These are phyloP conservation scores for Candida sithepensis DNA, from an alignment of 805 yeast species.

Conservation along the genomic window DNA sequence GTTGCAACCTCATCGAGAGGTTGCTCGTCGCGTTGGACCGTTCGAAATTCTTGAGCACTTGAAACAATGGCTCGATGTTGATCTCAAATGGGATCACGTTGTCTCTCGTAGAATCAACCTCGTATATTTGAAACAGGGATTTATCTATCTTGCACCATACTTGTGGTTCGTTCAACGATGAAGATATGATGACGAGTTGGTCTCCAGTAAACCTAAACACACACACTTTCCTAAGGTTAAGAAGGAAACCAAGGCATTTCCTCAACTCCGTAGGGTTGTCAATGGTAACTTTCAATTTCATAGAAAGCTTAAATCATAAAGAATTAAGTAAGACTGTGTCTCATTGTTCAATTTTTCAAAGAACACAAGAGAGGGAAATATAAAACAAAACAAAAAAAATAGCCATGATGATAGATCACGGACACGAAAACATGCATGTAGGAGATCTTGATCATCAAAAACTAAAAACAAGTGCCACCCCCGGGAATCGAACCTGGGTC, in stretches of 20 bases:
- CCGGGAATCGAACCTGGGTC: conserved; percentile 25
- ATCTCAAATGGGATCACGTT: conserved; percentile 58
- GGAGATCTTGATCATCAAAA: background rate
- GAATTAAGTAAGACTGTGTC: too few relatives aligned
- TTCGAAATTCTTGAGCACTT: conserved; percentile 55
- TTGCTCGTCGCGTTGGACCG: conserved; percentile 45
- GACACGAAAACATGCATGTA: background rate
- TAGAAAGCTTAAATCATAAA: conserved; percentile 2
- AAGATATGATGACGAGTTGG: conserved; percentile 48
- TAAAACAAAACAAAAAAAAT: background rate
- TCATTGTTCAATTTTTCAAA: too few relatives aligned
- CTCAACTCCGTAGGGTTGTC: conserved; percentile 23
- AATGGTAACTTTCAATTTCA: conserved; percentile 26
- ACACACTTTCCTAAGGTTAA: conserved; percentile 50
- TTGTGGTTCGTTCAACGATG: conserved; percentile 56
- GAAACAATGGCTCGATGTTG: conserved; percentile 56
- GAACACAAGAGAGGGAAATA: too few relatives aligned
- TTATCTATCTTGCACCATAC: conserved; percentile 59
- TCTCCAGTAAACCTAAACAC: conserved; percentile 52
- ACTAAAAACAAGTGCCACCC: conserved; percentile 13
- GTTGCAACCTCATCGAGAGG: conserved; percentile 48
- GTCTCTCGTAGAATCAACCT: conserved; percentile 48
- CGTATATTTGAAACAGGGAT: conserved; percentile 45
- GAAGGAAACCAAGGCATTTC: conserved; percentile 21
- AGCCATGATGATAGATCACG: background rate